These are phyloP conservation scores for Arabis hirsuta DNA, from an alignment of 345 rosid genomes.

Conservation along the genomic window DNA sequence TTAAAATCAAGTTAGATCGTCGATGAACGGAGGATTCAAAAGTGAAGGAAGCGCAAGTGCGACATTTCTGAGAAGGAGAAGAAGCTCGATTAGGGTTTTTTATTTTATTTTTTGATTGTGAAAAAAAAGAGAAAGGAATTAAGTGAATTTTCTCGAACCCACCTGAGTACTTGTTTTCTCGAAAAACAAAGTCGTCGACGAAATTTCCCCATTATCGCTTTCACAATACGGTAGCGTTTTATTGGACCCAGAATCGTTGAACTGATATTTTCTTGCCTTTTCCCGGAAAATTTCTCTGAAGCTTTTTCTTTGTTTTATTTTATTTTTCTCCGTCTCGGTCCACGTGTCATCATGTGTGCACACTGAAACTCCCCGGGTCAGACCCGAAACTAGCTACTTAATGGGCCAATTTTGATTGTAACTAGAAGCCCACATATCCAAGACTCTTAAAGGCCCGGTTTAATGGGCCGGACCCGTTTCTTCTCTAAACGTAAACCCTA, in stretches of 20 bases:
- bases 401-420: constrained; percentile 8
- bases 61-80: constrained; percentile 14
- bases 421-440: background rate
- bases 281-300: constrained; percentile 42
- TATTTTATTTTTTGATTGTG: background rate
- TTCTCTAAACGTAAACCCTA: constrained; percentile 32
- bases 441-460: background rate
- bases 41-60: constrained; percentile 14
- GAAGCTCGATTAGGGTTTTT: constrained; percentile 40
- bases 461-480: background rate
- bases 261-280: constrained; percentile 41
- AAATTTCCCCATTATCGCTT: constrained; percentile 27
- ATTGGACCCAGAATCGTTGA: constrained; percentile 28
- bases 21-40: constrained; percentile 33
- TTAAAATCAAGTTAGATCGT: constrained; percentile 11
- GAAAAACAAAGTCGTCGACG: constrained; percentile 39
- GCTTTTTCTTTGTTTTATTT: background rate
- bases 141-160: constrained; percentile 13
- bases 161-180: constrained; percentile 26
- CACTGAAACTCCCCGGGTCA: background rate
- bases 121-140: background rate
- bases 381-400: background rate
- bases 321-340: background rate
- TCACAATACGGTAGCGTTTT: constrained; percentile 43
- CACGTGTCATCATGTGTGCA: constrained; percentile 17